Percentiles rank a stretch among this genome's conserved stretches.
Conservation (phyloP, 495 filamentous ascomycete species). For the Usnea hakonensis region DNA sequence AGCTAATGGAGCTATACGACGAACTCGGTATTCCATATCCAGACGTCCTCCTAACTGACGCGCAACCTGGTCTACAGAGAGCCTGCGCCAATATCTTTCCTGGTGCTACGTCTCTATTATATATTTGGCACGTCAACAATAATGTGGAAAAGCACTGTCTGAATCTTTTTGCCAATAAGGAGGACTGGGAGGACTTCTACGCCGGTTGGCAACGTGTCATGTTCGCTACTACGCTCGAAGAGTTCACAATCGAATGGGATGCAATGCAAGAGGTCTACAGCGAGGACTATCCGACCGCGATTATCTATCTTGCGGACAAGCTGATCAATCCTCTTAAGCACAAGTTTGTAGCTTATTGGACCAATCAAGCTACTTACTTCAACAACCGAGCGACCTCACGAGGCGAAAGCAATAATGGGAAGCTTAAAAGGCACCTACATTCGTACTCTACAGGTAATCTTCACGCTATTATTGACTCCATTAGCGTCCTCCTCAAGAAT, state of each 20-base stretch:
- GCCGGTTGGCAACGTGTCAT: neutral
- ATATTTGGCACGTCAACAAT: neutral
- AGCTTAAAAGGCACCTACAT: neutral
- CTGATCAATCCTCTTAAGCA: neutral
- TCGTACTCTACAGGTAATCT: neutral
- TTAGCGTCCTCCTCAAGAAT: neutral
- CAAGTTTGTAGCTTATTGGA: neutral
- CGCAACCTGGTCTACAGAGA: no score
- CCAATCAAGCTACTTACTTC: neutral
- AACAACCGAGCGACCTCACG: neutral
- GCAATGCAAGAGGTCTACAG: neutral
- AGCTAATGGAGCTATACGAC: neutral
- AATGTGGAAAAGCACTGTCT: neutral
- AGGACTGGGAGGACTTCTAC: neutral
- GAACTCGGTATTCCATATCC: neutral
- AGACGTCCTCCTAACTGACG: neutral
- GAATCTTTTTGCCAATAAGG: neutral
- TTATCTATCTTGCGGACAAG: neutral
- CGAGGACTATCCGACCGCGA: neutral
- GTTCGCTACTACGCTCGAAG: neutral
- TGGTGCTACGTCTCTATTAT: neutral
- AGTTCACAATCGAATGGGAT: neutral
- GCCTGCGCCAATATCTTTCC: no score
- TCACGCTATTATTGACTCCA: neutral
- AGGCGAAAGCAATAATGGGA: neutral